phyloP scores from a whole-genome alignment of 108 stramenopile species.

The Fistulifera solaris region DNA sequence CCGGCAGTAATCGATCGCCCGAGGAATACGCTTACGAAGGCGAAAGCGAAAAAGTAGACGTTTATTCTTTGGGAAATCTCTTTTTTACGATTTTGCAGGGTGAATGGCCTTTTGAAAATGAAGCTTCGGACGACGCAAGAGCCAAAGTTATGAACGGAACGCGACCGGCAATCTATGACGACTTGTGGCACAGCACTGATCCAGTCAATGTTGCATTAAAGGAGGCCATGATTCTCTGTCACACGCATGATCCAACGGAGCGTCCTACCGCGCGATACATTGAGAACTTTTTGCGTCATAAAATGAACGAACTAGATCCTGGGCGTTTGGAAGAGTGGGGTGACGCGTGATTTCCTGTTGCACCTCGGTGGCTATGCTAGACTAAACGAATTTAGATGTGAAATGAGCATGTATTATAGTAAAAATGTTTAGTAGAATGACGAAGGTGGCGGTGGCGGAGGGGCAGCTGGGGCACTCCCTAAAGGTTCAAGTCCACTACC shows the following conservation, averaged over 20 bases:
- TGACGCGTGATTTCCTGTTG: neutral
- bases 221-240: slow-evolving; percentile 41
- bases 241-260: slow-evolving; percentile 32
- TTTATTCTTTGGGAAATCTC: slow-evolving; percentile 5
- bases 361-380: too few relatives aligned
- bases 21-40: slow-evolving; percentile 56
- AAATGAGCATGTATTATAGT: neutral
- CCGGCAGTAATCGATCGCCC: slow-evolving; percentile 53
- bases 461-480: slow-evolving; percentile 10
- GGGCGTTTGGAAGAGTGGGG: slow-evolving; percentile 3
- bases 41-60: slow-evolving; percentile 32
- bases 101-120: slow-evolving; percentile 30
- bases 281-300: slow-evolving; percentile 3
- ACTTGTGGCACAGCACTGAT: slow-evolving; percentile 23
- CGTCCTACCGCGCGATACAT: slow-evolving; percentile 41
- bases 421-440: neutral
- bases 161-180: slow-evolving; percentile 26
- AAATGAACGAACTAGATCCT: slow-evolving; percentile 1
- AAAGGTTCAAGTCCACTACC: slow-evolving; percentile 12
- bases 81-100: slow-evolving; percentile 19
- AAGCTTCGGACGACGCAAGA: slow-evolving; percentile 14
- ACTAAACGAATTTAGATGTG: too few relatives aligned
- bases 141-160: slow-evolving; percentile 25
- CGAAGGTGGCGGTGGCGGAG: slow-evolving; percentile 10
- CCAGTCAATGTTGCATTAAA: slow-evolving; percentile 31